Evolutionary conservation across 768 basidiomycete genomes (phyloP).

Genomic region (Lactarius sanguifluus): DNA sequence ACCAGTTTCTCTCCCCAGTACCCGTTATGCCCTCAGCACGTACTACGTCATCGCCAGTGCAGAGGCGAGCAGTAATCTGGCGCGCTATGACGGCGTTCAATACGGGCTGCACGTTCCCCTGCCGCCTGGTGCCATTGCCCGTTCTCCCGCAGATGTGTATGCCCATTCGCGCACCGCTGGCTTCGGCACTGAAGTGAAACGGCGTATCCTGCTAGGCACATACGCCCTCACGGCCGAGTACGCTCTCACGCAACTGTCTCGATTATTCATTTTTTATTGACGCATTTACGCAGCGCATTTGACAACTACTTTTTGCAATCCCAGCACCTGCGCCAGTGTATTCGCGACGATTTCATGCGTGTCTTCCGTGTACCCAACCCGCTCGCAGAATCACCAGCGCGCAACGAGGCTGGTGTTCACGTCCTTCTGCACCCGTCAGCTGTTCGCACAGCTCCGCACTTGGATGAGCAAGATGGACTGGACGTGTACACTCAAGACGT

Average conservation of each 20-base stretch:
- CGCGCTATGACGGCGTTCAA: slow-evolving; percentile 83
- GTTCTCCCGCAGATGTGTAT: slow-evolving; percentile 57
- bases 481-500: slow-evolving; percentile 86
- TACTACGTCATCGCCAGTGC: slow-evolving; percentile 97
- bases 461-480: slow-evolving; percentile 40
- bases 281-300: slow-evolving; percentile 64
- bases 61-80: slow-evolving; percentile 90
- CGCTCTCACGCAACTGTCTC: slow-evolving; percentile 34
- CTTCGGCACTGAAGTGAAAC: slow-evolving; percentile 84
- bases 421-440: slow-evolving; percentile 85
- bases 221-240: slow-evolving; percentile 92
- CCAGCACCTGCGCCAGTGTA: slow-evolving; percentile 67
- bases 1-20: slow-evolving; percentile 71
- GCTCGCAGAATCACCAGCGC: slow-evolving; percentile 35
- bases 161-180: slow-evolving; percentile 63
- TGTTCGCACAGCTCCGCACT: slow-evolving; percentile 75
- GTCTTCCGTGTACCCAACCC: slow-evolving; percentile 64
- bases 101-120: slow-evolving; percentile 61
- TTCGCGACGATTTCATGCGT: slow-evolving; percentile 71
- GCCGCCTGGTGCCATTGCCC: slow-evolving; percentile 44
- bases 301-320: slow-evolving; percentile 97
- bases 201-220: slow-evolving; percentile 85
- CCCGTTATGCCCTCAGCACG: slow-evolving; percentile 76
- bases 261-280: background rate
- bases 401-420: slow-evolving; percentile 54